phyloP scores from a whole-genome alignment of 1,284 basidiomycete species.

The Trichosporon sp. region DNA sequence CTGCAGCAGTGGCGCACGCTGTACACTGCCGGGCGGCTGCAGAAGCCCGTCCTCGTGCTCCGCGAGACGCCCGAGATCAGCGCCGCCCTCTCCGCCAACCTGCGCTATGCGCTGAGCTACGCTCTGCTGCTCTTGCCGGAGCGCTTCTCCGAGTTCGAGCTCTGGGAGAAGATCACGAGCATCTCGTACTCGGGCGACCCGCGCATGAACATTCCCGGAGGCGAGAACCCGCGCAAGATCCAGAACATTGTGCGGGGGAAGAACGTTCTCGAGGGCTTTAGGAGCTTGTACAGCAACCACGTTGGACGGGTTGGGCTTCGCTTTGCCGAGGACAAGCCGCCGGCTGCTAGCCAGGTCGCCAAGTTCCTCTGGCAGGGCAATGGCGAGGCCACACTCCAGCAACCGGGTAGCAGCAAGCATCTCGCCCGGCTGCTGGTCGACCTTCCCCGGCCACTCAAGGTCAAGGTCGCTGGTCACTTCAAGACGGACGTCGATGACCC shows the following conservation, averaged over 20 bases:
- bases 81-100: constrained; percentile 88
- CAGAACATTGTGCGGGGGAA: constrained; percentile 86
- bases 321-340: constrained; percentile 28
- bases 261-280: constrained; percentile 70
- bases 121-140: constrained; percentile 68
- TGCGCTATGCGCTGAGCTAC: constrained; percentile 82
- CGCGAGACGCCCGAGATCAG: constrained; percentile 84
- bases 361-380: constrained; percentile 15
- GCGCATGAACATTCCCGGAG: constrained; percentile 83
- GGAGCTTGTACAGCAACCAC: constrained; percentile 79
- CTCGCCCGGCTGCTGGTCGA: constrained; percentile 73
- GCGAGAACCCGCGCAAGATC: constrained; percentile 94
- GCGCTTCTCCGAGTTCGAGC: constrained; percentile 71
- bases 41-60: constrained; percentile 91
- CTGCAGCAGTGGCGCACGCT: constrained; percentile 89
- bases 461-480: constrained; percentile 33
- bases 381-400: constrained; percentile 49
- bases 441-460: constrained; percentile 67
- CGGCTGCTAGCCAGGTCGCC: constrained; percentile 28
- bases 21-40: constrained; percentile 94
- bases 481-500: constrained; percentile 62
- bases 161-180: constrained; percentile 83
- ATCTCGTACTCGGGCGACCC: constrained; percentile 86
- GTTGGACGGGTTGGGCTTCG: constrained; percentile 62
- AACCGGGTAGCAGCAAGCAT: constrained; percentile 69